phyloP scores from a whole-genome alignment of 2,329 filamentous ascomycete species.

The Aspergillus viridinutans region DNA sequence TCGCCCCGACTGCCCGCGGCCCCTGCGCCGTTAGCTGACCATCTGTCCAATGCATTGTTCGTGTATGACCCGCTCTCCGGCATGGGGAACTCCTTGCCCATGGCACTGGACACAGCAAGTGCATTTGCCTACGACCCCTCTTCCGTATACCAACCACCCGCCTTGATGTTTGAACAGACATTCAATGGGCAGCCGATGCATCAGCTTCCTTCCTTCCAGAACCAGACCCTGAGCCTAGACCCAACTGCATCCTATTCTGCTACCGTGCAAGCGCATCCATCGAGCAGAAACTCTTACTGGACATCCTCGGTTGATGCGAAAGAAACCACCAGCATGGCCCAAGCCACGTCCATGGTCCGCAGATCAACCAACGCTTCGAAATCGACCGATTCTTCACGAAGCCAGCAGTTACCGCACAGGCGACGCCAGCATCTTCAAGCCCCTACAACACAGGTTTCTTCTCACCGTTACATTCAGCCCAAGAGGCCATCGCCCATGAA shows the following conservation, averaged over 20 bases:
- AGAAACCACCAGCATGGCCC: neutral
- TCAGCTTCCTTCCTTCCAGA: conserved; percentile 4
- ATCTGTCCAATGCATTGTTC: conserved; percentile 22
- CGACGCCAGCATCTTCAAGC: conserved; percentile 14
- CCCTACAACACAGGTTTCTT: conserved; percentile 1
- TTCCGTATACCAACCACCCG: conserved; percentile 17
- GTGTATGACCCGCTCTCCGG: conserved; percentile 21
- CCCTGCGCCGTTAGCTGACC: conserved; percentile 12
- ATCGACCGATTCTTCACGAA: conserved; percentile 1
- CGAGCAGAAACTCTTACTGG: conserved; percentile 8
- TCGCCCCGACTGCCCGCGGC: conserved; percentile 11
- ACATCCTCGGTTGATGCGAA: conserved; percentile 1
- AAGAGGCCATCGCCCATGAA: conserved; percentile 22
- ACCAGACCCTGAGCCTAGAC: conserved; percentile 9
- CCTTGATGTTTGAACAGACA: conserved; percentile 13
- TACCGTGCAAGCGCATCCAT: conserved; percentile 4
- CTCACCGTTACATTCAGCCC: conserved; percentile 28
- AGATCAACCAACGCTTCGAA: conserved; percentile 1
- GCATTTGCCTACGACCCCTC: conserved; percentile 21
- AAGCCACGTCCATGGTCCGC: neutral
- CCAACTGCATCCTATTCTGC: conserved; percentile 8
- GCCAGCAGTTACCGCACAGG: conserved; percentile 3
- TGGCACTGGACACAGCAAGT: conserved; percentile 17
- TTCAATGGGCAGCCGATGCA: conserved; percentile 4
- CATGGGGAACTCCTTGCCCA: conserved; percentile 14